Conservation (phyloP, 441 rosid genomes). For the Macaranga tanarius region DNA sequence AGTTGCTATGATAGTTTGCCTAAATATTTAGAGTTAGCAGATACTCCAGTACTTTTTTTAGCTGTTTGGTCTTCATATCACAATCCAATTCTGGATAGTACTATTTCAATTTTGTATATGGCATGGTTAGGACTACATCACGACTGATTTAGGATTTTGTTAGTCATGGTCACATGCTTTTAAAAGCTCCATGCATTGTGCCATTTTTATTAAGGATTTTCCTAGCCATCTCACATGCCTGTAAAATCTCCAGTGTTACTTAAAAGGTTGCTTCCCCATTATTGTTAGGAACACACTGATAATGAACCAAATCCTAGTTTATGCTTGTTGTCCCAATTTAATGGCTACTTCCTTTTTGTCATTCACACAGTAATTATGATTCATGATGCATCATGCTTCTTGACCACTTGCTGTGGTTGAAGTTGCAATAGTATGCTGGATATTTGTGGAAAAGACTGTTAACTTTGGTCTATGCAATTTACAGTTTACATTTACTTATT, state of each 20-base stretch:
- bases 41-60: not conserved
- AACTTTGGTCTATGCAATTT: not conserved
- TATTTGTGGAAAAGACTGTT: not conserved
- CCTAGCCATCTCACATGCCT: not conserved
- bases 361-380: not conserved
- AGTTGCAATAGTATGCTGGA: constrained; percentile 2
- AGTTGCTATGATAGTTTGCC: not conserved
- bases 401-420: not conserved
- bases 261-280: not conserved
- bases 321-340: not conserved
- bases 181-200: not conserved
- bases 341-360: not conserved
- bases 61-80: not conserved
- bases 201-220: not conserved
- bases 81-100: not conserved
- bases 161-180: not conserved
- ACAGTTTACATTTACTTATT: not conserved
- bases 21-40: not conserved
- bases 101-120: not conserved
- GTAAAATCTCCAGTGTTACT: not conserved
- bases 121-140: not conserved
- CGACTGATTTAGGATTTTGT: not conserved
- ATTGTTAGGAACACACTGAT: not conserved
- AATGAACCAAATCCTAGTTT: not conserved
- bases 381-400: not conserved